Evolutionary conservation across 352 stramenopile species (phyloP), one percentile per base, ranked within the genome.

Genomic region (Globisporangium solare): DNA sequence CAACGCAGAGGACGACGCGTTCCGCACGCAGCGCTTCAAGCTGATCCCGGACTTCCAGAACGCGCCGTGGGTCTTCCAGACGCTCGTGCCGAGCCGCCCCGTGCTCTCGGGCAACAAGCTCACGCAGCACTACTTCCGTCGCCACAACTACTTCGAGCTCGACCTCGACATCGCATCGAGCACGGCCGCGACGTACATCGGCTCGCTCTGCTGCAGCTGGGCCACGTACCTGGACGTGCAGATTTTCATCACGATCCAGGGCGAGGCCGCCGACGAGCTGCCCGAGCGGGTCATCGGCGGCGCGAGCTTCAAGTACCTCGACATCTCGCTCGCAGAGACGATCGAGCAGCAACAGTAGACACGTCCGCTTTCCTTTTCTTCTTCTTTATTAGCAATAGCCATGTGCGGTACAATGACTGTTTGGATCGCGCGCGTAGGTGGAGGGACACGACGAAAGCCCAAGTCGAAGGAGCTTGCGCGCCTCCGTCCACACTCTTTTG

Each of bases 41-140:
- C 64, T 97, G 27, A 91, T 97, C 50, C 89, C 89, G n/a, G 83
- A 79, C 56, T 74, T 97, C 39, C 69, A 84, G 17, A 83, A 94
- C 20, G 89, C 79, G 15, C 80, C 86, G 42, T 97, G 84, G 79
- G 69, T 96, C 45, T 71, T 97, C 35, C 84, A 89, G 51, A 65
- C 74, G 31, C 63, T 90, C 21, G 86, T 96, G 48, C 84, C 84
- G 37, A 92, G 83, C 50, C 88, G 92, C 37, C 88, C 88, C 0
- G 86, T 85, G 20, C 64, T 97, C 54, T 79, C 91, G 41, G 88
- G 88, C 37, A 85, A 79, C 37, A 95, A 95, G 60, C 77, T 97
- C 40, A 94, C 74, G 56, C 86, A 95, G 70, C 75, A 73, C 47
- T 96, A 96, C 68, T 93, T 88, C 58, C 68, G 74, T 41, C 69